phyloP scores from a whole-genome alignment of 2,329 filamentous ascomycete species.

The Onygenales sp. region DNA sequence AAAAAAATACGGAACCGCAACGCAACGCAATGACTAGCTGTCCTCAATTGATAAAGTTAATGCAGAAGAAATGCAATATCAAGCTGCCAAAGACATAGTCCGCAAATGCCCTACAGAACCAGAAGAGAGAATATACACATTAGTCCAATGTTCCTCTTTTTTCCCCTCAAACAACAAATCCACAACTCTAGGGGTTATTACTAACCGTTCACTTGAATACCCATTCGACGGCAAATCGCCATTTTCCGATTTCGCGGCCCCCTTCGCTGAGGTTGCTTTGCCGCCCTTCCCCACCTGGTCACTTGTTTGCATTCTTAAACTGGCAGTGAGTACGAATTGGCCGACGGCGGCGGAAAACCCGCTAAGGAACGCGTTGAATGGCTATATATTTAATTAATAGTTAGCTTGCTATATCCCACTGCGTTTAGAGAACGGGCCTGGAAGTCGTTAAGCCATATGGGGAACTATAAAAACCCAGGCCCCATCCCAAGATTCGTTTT shows the following conservation, averaged over 20 bases:
- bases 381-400: constrained; percentile 43
- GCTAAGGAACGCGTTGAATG: constrained; percentile 96
- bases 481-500: background rate
- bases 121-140: background rate
- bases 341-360: constrained; percentile 92
- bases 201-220: constrained; percentile 34
- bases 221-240: constrained; percentile 2
- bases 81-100: constrained; percentile 93
- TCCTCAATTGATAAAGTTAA: constrained; percentile 95
- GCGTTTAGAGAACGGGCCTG: no score
- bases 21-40: constrained; percentile 4
- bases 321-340: constrained; percentile 92
- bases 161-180: no score
- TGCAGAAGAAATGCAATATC: constrained; percentile 95
- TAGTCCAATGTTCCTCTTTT: background rate
- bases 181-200: constrained; percentile 1
- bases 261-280: constrained; percentile 14
- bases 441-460: background rate
- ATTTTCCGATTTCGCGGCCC: constrained; percentile 7
- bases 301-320: constrained; percentile 84
- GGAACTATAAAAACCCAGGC: background rate
- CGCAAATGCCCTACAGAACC: constrained; percentile 67
- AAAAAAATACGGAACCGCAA: background rate
- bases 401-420: background rate
- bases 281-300: constrained; percentile 47